Evolutionary conservation across 257 asterid species (phyloP).

Genomic region (Jaltomata sinuosa): DNA sequence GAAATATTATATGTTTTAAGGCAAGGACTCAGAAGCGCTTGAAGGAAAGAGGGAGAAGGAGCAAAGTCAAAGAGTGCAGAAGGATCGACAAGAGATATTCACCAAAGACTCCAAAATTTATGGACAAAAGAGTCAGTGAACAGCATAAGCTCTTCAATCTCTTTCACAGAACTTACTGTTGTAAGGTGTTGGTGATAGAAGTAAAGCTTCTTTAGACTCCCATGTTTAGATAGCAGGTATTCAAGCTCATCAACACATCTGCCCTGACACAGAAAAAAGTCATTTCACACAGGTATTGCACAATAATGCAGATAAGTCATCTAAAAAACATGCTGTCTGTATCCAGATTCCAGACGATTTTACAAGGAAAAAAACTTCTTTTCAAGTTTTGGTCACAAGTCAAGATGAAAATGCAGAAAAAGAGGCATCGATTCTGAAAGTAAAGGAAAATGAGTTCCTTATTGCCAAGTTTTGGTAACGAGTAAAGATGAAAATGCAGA

Average conservation of each 20-base stretch:
- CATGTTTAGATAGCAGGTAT: conserved; percentile 74
- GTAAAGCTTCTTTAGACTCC: conserved; percentile 90
- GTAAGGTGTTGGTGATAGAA: conserved; percentile 98
- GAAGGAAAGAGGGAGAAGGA: not conserved
- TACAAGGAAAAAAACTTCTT: not conserved
- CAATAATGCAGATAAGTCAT: conserved; percentile 3
- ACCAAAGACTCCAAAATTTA: not conserved
- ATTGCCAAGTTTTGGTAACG: not conserved
- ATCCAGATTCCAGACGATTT: not conserved
- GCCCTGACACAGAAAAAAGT: conserved; percentile 26
- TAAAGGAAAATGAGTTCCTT: not conserved
- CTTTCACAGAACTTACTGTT: conserved; percentile 42
- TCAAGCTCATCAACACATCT: conserved; percentile 98
- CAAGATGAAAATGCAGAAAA: not conserved
- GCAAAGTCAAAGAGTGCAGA: not conserved
- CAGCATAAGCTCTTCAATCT: not conserved
- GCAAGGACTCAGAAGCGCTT: not conserved
- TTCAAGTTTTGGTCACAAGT: not conserved
- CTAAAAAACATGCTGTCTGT: not conserved
- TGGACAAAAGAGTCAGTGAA: not conserved
- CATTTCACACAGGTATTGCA: conserved; percentile 9
- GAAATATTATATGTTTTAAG: not conserved
- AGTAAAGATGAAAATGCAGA: not conserved
- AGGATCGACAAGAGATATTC: not conserved
- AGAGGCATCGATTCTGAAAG: not conserved